A percentile compares a stretch with the other conserved stretches of the same genome.
phyloP scores from a whole-genome alignment of 768 basidiomycete genomes.

The Russula abietina region DNA sequence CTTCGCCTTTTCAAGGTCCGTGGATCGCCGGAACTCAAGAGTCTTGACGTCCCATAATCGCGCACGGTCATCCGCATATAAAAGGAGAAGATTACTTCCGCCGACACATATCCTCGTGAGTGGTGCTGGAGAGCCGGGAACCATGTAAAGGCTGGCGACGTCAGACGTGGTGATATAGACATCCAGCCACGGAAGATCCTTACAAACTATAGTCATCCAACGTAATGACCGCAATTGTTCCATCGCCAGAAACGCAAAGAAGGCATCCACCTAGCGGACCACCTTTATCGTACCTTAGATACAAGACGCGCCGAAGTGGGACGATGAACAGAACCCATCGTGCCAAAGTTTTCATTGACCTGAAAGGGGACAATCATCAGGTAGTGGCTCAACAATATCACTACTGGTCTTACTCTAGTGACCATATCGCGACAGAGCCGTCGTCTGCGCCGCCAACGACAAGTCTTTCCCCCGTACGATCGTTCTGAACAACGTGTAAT shows the following conservation, averaged over 20 bases:
- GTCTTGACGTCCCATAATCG: constrained; percentile 84
- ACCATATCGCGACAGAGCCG: constrained; percentile 74
- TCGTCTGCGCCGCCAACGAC: constrained; percentile 74
- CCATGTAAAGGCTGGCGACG: constrained; percentile 56
- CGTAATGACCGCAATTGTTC: constrained; percentile 75
- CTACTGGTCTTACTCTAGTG: constrained; percentile 43
- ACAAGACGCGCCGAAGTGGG: constrained; percentile 54
- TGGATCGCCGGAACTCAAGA: constrained; percentile 80
- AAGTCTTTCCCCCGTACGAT: constrained; percentile 52
- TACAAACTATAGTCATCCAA: constrained; percentile 76
- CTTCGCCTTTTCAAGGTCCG: constrained; percentile 66
- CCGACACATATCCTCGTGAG: constrained; percentile 58
- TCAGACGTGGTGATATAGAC: neutral
- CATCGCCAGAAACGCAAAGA: constrained; percentile 69
- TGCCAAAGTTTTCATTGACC: constrained; percentile 58
- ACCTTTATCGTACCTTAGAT: constrained; percentile 45
- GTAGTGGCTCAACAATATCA: neutral
- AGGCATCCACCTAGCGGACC: constrained; percentile 61
- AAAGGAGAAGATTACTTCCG: constrained; percentile 63
- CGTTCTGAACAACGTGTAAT: constrained; percentile 52
- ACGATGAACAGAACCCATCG: constrained; percentile 70
- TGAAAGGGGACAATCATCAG: constrained; percentile 28
- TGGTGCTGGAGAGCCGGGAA: constrained; percentile 75
- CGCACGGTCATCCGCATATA: constrained; percentile 71
- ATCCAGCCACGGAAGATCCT: constrained; percentile 29